phyloP scores from a whole-genome alignment of 2,329 filamentous ascomycete genomes.

The Zymoseptoria passerinii region DNA sequence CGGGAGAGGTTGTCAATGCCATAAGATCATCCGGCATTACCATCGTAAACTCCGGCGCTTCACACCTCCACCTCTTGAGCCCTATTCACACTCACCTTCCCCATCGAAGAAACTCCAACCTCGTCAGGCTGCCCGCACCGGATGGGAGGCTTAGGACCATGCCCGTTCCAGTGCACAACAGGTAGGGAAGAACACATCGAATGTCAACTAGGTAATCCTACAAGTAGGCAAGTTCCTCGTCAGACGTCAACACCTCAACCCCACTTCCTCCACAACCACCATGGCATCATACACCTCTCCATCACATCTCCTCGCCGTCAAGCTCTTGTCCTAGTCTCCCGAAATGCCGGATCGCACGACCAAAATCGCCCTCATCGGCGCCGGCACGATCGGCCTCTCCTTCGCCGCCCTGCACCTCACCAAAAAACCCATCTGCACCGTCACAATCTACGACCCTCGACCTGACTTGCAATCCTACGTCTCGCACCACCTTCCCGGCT shows the following conservation, averaged over 20 bases:
- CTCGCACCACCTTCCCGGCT: conserved; percentile 34
- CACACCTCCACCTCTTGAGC: too few species aligned
- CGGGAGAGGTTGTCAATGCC: too few species aligned
- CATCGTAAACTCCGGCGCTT: too few species aligned
- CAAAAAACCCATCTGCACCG: conserved; percentile 32
- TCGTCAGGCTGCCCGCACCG: too few species aligned
- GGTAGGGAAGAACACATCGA: background rate
- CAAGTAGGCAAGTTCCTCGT: background rate
- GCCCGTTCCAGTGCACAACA: background rate
- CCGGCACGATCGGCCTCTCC: conserved; percentile 47
- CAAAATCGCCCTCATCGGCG: conserved; percentile 36
- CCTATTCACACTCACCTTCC: too few species aligned
- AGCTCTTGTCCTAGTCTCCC: background rate
- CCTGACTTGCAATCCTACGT: conserved; percentile 42
- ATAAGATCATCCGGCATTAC: too few species aligned
- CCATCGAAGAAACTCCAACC: too few species aligned
- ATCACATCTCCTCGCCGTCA: background rate
- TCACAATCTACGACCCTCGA: conserved; percentile 46
- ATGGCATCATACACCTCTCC: background rate
- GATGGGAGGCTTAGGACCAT: too few species aligned
- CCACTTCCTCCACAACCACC: background rate
- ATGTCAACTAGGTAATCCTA: background rate
- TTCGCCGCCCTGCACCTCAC: conserved; percentile 48
- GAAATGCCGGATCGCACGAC: background rate
- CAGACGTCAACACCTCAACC: background rate